Conservation (phyloP, 768 basidiomycete species). For the Panus rudis region DNA sequence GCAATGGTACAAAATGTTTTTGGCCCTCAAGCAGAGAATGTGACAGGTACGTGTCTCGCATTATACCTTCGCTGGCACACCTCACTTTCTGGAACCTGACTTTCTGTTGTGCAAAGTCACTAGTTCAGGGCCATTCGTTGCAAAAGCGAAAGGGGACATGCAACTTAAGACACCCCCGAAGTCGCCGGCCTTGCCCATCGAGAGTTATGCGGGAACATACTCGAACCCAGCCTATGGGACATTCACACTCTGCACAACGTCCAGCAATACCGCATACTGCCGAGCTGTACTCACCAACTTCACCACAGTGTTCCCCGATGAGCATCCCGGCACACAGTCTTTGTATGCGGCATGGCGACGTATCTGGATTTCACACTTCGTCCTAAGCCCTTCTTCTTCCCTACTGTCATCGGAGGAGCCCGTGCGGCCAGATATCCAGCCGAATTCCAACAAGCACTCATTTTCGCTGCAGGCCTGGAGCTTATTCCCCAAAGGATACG, state of each 20-base stretch:
- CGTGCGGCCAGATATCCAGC: too few species aligned
- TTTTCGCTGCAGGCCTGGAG: not conserved
- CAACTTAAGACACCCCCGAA: not conserved
- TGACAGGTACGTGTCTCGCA: not conserved
- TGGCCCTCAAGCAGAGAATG: not conserved
- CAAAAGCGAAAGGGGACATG: not conserved
- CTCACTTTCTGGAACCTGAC: not conserved
- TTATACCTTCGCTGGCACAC: not conserved
- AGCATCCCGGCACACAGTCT: too few species aligned
- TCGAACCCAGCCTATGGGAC: not conserved
- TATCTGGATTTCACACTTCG: too few species aligned
- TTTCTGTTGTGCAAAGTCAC: not conserved
- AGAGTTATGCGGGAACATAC: conserved; percentile 1
- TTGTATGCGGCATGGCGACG: too few species aligned
- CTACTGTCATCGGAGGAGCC: too few species aligned
- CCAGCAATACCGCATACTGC: not conserved
- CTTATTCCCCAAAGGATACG: not conserved
- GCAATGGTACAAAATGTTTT: not conserved
- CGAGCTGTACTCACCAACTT: not conserved
- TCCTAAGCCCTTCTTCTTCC: too few species aligned
- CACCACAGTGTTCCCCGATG: too few species aligned
- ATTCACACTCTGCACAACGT: conserved; percentile 1
- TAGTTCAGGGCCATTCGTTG: not conserved
- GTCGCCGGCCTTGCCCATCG: not conserved
- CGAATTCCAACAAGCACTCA: too few species aligned